phyloP scores from a whole-genome alignment of 2,329 filamentous ascomycete species.

The Neospermospora avenae region DNA sequence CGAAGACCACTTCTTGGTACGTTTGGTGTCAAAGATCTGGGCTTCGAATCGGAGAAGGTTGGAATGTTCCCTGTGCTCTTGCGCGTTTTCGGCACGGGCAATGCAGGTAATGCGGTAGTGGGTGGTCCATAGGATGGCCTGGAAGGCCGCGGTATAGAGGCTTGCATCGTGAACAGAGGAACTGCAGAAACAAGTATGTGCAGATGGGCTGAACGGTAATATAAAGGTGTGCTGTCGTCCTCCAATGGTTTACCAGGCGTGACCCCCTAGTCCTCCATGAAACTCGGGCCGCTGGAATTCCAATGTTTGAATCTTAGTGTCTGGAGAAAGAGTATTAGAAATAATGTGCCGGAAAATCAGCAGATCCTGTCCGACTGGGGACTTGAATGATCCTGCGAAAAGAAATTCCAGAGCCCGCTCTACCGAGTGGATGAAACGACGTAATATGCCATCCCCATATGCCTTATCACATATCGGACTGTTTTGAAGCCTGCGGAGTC shows the following conservation, averaged over 20 bases:
- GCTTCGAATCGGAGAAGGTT: slow-evolving; percentile 32
- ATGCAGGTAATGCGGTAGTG: slow-evolving; percentile 66
- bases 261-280: slow-evolving; percentile 27
- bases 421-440: slow-evolving; percentile 28
- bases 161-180: slow-evolving; percentile 8
- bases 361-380: slow-evolving; percentile 22
- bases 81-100: slow-evolving; percentile 70
- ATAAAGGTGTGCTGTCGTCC: slow-evolving; percentile 14
- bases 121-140: slow-evolving; percentile 69
- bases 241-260: slow-evolving; percentile 20
- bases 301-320: slow-evolving; percentile 19
- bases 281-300: slow-evolving; percentile 20
- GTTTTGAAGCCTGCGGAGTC: slow-evolving; percentile 24
- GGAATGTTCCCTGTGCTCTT: slow-evolving; percentile 56
- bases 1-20: slow-evolving; percentile 56
- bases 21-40: slow-evolving; percentile 32
- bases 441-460: slow-evolving; percentile 31
- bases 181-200: slow-evolving; percentile 1
- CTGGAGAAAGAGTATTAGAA: slow-evolving; percentile 14
- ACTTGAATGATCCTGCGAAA: slow-evolving; percentile 10
- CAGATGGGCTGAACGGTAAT: slow-evolving; percentile 16
- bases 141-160: slow-evolving; percentile 47
- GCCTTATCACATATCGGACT: slow-evolving; percentile 25
- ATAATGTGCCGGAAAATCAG: slow-evolving; percentile 2
- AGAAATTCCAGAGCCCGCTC: slow-evolving; percentile 17